Evolutionary conservation across 176 grass and related monocot genomes (phyloP), one percentile per base, ranked within the genome.

Genomic region (Lolium multiflorum): DNA sequence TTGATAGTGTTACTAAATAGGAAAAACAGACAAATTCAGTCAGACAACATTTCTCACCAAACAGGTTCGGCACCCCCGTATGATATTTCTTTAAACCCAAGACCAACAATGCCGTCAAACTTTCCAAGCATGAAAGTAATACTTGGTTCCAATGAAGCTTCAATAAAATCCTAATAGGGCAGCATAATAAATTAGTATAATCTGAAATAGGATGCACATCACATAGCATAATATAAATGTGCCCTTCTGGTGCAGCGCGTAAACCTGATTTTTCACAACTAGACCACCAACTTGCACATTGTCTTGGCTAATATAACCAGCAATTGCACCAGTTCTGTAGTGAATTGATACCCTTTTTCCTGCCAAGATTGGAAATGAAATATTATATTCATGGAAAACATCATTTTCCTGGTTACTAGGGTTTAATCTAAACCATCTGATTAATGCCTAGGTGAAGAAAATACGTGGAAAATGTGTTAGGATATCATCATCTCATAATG

Each of bases 101-200:
- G 95, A n/a, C 92, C 95, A 84, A 97, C 82, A 91, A 97, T 93
- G 63, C 95, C 92, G 25, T 97, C 92, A 43, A 97, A 97, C 81
- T 97, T 97, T 60, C 79, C 89, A 56, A 92, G 69, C 82, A 92
- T 55, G 47, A 97, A 94, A 68, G 88, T 92, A 46, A 97, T 11
- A 81, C 92, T 62, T 26, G 92, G 74, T 67, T 97, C 95, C 77
- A 54, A 84, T 1, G 87, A 94, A 38, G 95, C 86, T 91, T 97
- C 90, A 81, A 97, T 94, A 83, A 97, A 97, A 69, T 74, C 69
- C 92, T 97, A 78, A 72, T 26, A 79, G 10, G 11, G 9, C 13
- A 81, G 5, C 49, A 15, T 66, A 69, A 38, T 22, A 56, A 52
- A 78, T 77, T 82, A 76, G 66, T 55, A 79, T 48, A 81, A 51